Evolutionary conservation across 106 monocot species (phyloP), one percentile per base, ranked within the genome.

Genomic region (Hemerocallis citrina): DNA sequence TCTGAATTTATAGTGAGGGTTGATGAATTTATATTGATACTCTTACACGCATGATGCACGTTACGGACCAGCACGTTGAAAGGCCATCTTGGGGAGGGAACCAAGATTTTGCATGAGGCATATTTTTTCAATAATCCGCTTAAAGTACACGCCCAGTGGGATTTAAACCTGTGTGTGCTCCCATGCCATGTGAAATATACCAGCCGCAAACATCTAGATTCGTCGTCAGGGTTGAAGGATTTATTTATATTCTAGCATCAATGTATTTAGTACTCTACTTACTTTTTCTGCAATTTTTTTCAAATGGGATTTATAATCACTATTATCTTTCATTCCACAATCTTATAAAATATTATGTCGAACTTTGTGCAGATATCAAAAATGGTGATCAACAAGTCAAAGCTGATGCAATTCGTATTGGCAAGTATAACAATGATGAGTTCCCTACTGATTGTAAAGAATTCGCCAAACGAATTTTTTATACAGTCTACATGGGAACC

Each of bases 401-500:
- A 74, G 68, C 76, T 44, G 93, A 93, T 70, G 88, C 93, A 33
- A 69, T 93, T 34, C 69, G 93, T 22, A 85, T 93, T 71, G 93
- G 93, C 22, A 78, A 85, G 12, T 93, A 93, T 61, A 93, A 76
- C 70, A 73, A 89, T 79, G 93, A 89, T 15, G 88, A 93, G 57
- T 68, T 82, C 57, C 93, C 93, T 41, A 79, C 64, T 38, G 65
- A 81, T 59, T 82, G 88, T 64, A 76, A 77, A 72, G 93, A 93
- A 70, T 82, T 93, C 74, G 85, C 89, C 3, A 81, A 64, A 49
- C 75, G 93, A 59, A 77, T 93, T 62, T 89, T 93, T 68, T 93
- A 89, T 55, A 93, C 89, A 38, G 89, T 93, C 28, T 93, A 77
- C 64, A 93, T 93, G 93, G 93, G 93, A 45, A 88, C 81, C 64